These are phyloP conservation scores for Emergomyces pasteurianus DNA, from an alignment of 2,329 filamentous ascomycete genomes.

Conservation along the genomic window DNA sequence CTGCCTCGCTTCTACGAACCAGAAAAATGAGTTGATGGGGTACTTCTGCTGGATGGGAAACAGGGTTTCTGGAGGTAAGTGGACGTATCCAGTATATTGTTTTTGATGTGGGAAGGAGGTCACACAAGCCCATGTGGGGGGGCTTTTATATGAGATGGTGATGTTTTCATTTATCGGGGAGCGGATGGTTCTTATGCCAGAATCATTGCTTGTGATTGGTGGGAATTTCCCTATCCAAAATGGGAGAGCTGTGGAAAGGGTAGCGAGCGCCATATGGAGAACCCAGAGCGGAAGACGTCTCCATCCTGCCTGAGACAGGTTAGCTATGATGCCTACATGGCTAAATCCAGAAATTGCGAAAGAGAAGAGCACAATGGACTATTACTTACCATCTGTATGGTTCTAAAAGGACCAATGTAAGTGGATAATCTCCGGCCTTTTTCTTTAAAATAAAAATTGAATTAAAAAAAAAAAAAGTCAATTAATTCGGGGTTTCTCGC, in stretches of 20 bases:
- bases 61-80: conserved; percentile 6
- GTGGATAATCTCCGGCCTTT: neutral
- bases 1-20: conserved; percentile 38
- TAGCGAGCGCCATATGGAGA: neutral
- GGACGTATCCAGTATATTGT: conserved; percentile 10
- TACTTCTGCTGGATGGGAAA: conserved; percentile 7
- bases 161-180: conserved; percentile 51
- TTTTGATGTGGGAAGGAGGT: conserved; percentile 42
- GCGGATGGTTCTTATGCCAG: conserved; percentile 43
- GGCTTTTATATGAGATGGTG: conserved; percentile 55
- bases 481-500: neutral
- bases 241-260: neutral
- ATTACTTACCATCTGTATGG: neutral
- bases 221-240: neutral
- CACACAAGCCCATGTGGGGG: conserved; percentile 43
- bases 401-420: neutral
- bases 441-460: neutral
- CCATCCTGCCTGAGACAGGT: neutral
- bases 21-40: conserved; percentile 20
- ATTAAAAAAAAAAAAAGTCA: neutral
- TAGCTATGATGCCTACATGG: neutral
- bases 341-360: neutral
- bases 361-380: neutral
- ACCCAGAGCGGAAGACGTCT: neutral
- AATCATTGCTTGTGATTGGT: conserved; percentile 4